Evolutionary conservation across 2,329 filamentous ascomycete species (phyloP), one percentile per base, ranked within the genome.

Genomic region (Aureobasidium sp.): DNA sequence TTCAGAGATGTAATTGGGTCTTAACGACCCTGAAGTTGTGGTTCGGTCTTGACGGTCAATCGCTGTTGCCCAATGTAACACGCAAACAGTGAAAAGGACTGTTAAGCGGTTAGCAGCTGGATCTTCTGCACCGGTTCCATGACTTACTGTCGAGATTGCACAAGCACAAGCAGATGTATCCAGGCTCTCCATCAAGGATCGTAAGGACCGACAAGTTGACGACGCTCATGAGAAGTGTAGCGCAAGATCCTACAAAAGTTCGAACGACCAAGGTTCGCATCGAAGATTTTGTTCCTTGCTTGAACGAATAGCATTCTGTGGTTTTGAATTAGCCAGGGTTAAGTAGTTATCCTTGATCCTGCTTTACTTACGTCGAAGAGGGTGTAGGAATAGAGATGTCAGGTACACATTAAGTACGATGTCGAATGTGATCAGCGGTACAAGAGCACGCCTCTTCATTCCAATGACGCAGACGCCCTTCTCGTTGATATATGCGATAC

Each of bases 111-210:
- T 29, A 42, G 49, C 47, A 47, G 27, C 8, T 21, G 1, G 14
- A 8, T 21, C 10, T 2, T 25, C 21, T 25, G n/a, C 2, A 13
- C 21, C 1, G 21, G 21, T 21, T 14, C 8, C 14, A 27, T 5
- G 4, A 73, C 78, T 67, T 71, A 84, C 83, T 80, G 68, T 87
- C 85, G 64, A 79, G 77, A 67, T 86, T 87, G 68, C 85, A 88
- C 67, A 82, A 84, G 75, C 85, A 83, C 4, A 87, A 76, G 65
- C 84, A 87, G 3, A 87, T 78, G 84, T 84, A 87, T 3, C 81
- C 84, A 2, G 81, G 83, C 68, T 87, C 84, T 13, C 84, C 84
- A 30, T 82, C 72, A 2, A 87, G 76, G 1, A 77, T 77, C 76
- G 85, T 81, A 0, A 87, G 72, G 0, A 86, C 77, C 3, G 80